Conservation (phyloP, 768 basidiomycete genomes). For the Aureoboletus auriporus region DNA sequence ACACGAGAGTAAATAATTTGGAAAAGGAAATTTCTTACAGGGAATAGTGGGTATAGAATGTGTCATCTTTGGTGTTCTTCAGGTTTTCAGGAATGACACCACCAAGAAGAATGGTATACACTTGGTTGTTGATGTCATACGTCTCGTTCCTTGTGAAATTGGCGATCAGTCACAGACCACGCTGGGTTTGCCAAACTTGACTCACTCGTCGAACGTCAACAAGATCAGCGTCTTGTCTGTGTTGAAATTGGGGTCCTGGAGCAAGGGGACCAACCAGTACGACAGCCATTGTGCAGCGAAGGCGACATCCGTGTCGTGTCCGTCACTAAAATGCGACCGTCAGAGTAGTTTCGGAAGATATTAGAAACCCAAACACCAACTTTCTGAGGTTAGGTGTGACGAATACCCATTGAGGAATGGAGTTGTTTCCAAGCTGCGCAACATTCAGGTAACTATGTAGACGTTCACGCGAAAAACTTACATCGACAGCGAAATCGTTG, state of each 20-base stretch:
- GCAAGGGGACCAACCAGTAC: constrained; percentile 48
- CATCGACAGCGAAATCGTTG: constrained; percentile 56
- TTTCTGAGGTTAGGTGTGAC: constrained; percentile 53
- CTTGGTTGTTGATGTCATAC: constrained; percentile 38
- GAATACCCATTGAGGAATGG: constrained; percentile 54
- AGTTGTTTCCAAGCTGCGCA: constrained; percentile 31
- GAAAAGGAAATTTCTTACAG: constrained; percentile 10
- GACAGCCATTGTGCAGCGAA: constrained; percentile 44
- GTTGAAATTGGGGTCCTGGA: constrained; percentile 51
- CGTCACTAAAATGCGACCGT: constrained; percentile 39
- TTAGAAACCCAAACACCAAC: constrained; percentile 6
- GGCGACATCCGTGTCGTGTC: constrained; percentile 52
- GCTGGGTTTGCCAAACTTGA: constrained; percentile 6
- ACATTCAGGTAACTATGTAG: neutral
- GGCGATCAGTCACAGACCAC: neutral
- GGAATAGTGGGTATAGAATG: constrained; percentile 60
- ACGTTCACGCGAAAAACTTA: constrained; percentile 14
- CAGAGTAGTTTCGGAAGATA: neutral
- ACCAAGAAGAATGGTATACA: constrained; percentile 43
- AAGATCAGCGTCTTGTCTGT: constrained; percentile 51
- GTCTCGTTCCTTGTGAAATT: constrained; percentile 20
- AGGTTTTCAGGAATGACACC: constrained; percentile 40
- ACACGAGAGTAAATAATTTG: neutral
- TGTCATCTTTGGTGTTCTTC: constrained; percentile 43
- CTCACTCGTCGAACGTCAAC: constrained; percentile 59